Percentiles rank a stretch among this genome's conserved stretches.
These are phyloP conservation scores for Neurospora sublineolata DNA, from an alignment of 495 filamentous ascomycete species.

Conservation along the genomic window DNA sequence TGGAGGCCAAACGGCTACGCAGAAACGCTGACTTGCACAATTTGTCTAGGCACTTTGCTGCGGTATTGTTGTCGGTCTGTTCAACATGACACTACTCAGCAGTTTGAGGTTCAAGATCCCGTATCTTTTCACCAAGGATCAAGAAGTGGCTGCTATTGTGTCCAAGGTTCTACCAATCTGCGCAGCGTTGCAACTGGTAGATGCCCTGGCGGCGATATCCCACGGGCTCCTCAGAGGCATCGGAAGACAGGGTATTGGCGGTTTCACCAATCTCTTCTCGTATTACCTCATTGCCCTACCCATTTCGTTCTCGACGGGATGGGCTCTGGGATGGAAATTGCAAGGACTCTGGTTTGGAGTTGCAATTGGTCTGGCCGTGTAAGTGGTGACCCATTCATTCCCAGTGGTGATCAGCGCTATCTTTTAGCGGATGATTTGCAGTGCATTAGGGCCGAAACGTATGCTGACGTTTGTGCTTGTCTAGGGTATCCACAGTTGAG, in stretches of 20 bases:
- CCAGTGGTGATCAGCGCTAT: neutral
- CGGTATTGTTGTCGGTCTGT: constrained; percentile 48
- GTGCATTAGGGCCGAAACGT: neutral
- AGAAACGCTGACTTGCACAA: neutral
- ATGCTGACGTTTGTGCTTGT: neutral
- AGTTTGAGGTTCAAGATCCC: constrained; percentile 47
- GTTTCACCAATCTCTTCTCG: constrained; percentile 62
- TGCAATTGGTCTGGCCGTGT: constrained; percentile 46
- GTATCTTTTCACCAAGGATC: constrained; percentile 59
- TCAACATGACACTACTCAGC: constrained; percentile 55
- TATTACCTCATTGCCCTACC: constrained; percentile 77
- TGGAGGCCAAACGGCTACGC: neutral
- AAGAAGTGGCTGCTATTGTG: constrained; percentile 59
- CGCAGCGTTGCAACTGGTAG: constrained; percentile 69
- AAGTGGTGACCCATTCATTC: constrained; percentile 3
- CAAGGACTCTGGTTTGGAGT: constrained; percentile 65
- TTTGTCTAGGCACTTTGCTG: constrained; percentile 10
- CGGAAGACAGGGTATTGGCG: constrained; percentile 66
- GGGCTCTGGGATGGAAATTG: constrained; percentile 56
- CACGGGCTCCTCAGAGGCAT: constrained; percentile 68
- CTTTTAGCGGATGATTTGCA: neutral
- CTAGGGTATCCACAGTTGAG: constrained; percentile 16
- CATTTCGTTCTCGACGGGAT: constrained; percentile 57
- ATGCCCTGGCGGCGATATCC: constrained; percentile 58
- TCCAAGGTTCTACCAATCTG: constrained; percentile 56